Base-by-base conservation (phyloP, 1,139 yeast species). In the Groenewaldozyma auringiensis region DNA sequence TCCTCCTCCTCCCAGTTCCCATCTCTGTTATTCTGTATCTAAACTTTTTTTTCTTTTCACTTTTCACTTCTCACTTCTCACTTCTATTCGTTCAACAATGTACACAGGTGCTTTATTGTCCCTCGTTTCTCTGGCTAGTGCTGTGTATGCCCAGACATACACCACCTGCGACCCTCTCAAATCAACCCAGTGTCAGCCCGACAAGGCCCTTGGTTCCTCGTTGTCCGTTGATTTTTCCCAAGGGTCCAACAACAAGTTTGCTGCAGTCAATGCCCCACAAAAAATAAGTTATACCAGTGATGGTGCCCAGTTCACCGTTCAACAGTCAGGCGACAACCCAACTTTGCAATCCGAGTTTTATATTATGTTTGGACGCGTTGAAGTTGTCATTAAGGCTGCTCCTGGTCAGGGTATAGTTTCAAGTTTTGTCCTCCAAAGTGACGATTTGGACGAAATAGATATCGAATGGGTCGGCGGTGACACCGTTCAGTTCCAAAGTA, bases 401-500 rank as follows among this genome's bases (percentile, higher is more conserved):
- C 67, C 74, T 18, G 95, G 95, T 21, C 64, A 64, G 39, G 96
- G 95, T 50, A 73, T 87, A 36, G 77, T 87, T 20, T 83, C 95
- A 0, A 79, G 89, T 2, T 80, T 86, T 57, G 86, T 81, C 54
- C 70, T 87, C 50, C 94, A 86, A 63, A 80, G 88, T 54, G 95
- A 87, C 62, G 94, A 83, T 57, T 68, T 81, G 52, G 96, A 87
- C 64, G 96, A 87, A 66, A 78, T 87, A 40, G 96, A 87, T 66
- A 65, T 85, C 44, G 96, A 87, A 63, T 80, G 92, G 77, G 71
- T 83, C 47, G 96, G 96, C 21, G 79, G 83, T 45, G 92, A 85
- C 58, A 71, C 70, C 17, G 70, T 75, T 38, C 78, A 82, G 59
- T 80, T 84, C 59, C 95, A 86, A 66, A 74, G 92, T 33, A 87